A percentile compares a stretch with the other conserved stretches of the same genome.
These are phyloP conservation scores for Eucalyptus regnans DNA, from an alignment of 345 rosid species.

Conservation along the genomic window DNA sequence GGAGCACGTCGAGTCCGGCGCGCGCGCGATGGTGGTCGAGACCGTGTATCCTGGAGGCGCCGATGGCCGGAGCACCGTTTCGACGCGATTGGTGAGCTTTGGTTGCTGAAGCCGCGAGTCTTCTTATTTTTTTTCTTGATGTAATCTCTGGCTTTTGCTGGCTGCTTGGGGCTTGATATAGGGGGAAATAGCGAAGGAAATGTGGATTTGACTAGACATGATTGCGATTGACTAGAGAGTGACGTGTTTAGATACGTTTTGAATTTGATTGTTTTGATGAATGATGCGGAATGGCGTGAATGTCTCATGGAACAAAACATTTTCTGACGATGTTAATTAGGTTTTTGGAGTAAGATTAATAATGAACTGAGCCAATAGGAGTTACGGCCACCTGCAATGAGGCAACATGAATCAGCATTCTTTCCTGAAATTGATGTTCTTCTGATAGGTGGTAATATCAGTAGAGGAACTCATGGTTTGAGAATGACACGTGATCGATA, in stretches of 20 bases:
- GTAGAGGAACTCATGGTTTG: background rate
- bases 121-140: background rate
- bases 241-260: background rate
- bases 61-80: slow-evolving; percentile 44
- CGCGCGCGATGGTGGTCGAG: slow-evolving; percentile 72
- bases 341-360: background rate
- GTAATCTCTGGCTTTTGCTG: background rate
- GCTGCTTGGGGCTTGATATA: background rate
- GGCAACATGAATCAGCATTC: background rate
- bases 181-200: background rate
- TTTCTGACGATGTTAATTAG: background rate
- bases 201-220: background rate
- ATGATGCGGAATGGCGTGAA: background rate
- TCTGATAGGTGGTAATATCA: background rate
- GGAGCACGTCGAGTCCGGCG: slow-evolving; percentile 51
- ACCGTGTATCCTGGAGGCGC: slow-evolving; percentile 63
- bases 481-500: background rate
- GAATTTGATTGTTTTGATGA: background rate
- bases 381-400: background rate
- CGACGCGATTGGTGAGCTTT: slow-evolving; percentile 64
- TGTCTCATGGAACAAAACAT: background rate
- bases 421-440: background rate
- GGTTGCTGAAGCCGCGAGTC: background rate
- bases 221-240: background rate
- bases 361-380: background rate